Evolutionary conservation across 2,329 filamentous ascomycete species (phyloP).

Genomic region (Clonostachys solani): DNA sequence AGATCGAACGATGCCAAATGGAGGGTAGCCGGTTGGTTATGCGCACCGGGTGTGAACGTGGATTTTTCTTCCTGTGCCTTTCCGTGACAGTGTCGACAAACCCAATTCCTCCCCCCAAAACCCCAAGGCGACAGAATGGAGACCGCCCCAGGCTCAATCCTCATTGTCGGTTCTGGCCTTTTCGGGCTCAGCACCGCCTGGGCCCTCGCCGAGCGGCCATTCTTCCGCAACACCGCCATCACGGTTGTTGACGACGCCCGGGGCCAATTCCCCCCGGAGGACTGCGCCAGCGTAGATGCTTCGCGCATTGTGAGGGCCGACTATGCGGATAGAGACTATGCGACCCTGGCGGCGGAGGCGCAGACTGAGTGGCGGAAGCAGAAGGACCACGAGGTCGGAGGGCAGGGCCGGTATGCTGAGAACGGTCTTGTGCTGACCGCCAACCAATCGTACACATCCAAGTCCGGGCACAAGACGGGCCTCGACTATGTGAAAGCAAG

Average conservation of each 20-base stretch:
- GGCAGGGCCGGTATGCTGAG: slow-evolving; percentile 65
- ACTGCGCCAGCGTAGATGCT: slow-evolving; percentile 58
- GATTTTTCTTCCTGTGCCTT: too few species aligned
- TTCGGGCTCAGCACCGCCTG: slow-evolving; percentile 62
- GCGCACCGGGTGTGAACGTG: too few species aligned
- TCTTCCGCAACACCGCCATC: slow-evolving; percentile 48
- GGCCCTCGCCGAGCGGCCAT: slow-evolving; percentile 60
- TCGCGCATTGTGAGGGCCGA: slow-evolving; percentile 67
- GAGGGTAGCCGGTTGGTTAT: too few species aligned
- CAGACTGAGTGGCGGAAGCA: slow-evolving; percentile 64
- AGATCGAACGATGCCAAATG: too few species aligned
- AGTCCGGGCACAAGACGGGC: slow-evolving; percentile 32
- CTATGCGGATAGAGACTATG: slow-evolving; percentile 78
- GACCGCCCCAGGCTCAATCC: slow-evolving; percentile 41
- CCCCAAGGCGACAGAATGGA: slow-evolving; percentile 13
- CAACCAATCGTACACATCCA: slow-evolving; percentile 29
- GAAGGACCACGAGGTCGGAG: slow-evolving; percentile 51
- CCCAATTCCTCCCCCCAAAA: too few species aligned
- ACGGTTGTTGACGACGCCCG: slow-evolving; percentile 55
- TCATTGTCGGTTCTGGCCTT: slow-evolving; percentile 67
- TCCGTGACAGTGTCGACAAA: too few species aligned
- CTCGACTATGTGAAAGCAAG: slow-evolving; percentile 57
- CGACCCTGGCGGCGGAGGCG: slow-evolving; percentile 66
- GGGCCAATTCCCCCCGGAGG: slow-evolving; percentile 53
- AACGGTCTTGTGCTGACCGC: slow-evolving; percentile 64